Percentiles rank a stretch among this genome's conserved stretches.
phyloP scores from a whole-genome alignment of 2,329 filamentous ascomycete genomes.

The Trichoderma endophyticum region DNA sequence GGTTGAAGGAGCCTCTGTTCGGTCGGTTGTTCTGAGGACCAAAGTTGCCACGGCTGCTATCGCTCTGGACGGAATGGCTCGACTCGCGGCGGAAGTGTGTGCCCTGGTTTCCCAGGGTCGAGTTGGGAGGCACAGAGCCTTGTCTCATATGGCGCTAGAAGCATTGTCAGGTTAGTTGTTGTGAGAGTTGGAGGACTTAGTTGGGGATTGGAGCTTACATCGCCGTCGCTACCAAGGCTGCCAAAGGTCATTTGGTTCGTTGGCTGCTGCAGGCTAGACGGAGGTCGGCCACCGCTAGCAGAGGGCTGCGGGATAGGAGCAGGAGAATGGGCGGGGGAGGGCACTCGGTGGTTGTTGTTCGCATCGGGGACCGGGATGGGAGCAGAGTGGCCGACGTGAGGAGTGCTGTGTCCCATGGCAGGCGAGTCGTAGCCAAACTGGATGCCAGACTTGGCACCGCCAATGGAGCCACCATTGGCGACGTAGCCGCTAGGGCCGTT shows the following conservation, averaged over 20 bases:
- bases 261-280: slow-evolving; percentile 68
- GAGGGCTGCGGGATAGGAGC: slow-evolving; percentile 89
- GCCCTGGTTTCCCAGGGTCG: slow-evolving; percentile 60
- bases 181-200: slow-evolving; percentile 13
- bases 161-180: slow-evolving; percentile 22
- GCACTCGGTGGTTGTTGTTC: slow-evolving; percentile 63
- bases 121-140: slow-evolving; percentile 59
- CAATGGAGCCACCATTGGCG: slow-evolving; percentile 67
- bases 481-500: slow-evolving; percentile 73
- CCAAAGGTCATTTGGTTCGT: slow-evolving; percentile 74
- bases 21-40: slow-evolving; percentile 47
- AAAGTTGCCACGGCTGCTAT: slow-evolving; percentile 53
- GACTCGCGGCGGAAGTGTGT: slow-evolving; percentile 81
- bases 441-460: slow-evolving; percentile 61
- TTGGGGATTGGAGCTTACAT: slow-evolving; percentile 56
- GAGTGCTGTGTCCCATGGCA: slow-evolving; percentile 63
- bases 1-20: slow-evolving; percentile 48
- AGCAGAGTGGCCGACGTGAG: slow-evolving; percentile 53
- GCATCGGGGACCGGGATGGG: slow-evolving; percentile 58
- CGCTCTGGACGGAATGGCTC: slow-evolving; percentile 69
- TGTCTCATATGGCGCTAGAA: slow-evolving; percentile 67
- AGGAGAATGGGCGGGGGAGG: slow-evolving; percentile 83
- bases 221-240: slow-evolving; percentile 75
- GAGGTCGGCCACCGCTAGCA: slow-evolving; percentile 80
- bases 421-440: slow-evolving; percentile 78